phyloP scores from a whole-genome alignment of 345 rosid genomes.

The Mangifera indica region DNA sequence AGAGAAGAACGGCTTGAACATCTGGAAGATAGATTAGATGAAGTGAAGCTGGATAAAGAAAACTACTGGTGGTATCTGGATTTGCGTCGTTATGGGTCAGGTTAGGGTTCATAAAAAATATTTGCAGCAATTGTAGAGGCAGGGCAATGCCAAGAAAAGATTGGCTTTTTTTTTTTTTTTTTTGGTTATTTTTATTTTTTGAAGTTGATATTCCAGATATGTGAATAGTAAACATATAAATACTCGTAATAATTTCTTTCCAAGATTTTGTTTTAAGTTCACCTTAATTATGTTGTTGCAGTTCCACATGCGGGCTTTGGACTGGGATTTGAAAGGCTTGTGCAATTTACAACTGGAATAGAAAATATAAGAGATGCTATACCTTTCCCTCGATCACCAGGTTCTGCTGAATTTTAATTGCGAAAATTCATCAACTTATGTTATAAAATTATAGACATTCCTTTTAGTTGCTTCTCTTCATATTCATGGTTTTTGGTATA shows the following conservation, averaged over 20 bases:
- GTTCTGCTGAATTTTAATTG: constrained; percentile 78
- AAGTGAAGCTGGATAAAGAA: constrained; percentile 69
- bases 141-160: no score
- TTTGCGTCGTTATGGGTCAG: constrained; percentile 95
- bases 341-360: constrained; percentile 90
- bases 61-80: constrained; percentile 99
- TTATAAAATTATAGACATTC: background rate
- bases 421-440: background rate
- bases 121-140: no score
- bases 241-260: no score
- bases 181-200: background rate
- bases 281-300: constrained; percentile 25
- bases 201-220: background rate
- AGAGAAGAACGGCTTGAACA: constrained; percentile 92
- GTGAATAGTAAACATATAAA: background rate
- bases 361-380: constrained; percentile 91
- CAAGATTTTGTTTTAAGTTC: background rate
- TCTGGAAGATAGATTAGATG: constrained; percentile 80
- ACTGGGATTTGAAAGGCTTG: constrained; percentile 91
- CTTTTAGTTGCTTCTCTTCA: no score
- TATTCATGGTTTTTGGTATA: no score
- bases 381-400: constrained; percentile 94
- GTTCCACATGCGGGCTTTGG: constrained; percentile 99
- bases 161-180: background rate
- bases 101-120: constrained; percentile 32